Evolutionary conservation across 2,329 filamentous ascomycete species (phyloP).

Genomic region (Periconia digitata): DNA sequence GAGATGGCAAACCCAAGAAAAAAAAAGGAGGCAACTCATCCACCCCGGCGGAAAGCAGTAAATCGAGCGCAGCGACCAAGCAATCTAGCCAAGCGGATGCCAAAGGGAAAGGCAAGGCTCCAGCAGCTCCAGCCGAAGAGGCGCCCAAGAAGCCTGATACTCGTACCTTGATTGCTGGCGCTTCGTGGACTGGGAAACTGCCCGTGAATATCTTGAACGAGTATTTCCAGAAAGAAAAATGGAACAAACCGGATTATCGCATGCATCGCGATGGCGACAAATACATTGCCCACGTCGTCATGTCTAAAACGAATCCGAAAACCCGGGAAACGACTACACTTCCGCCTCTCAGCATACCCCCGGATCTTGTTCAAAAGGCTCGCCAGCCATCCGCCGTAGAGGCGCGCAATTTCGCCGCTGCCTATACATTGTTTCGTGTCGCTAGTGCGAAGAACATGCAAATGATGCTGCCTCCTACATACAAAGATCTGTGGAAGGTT

Average conservation of each 20-base stretch:
- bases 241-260: slow-evolving; percentile 91
- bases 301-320: slow-evolving; percentile 74
- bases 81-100: slow-evolving; percentile 14
- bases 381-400: slow-evolving; percentile 79
- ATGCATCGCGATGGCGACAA: slow-evolving; percentile 77
- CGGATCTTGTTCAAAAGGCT: slow-evolving; percentile 73
- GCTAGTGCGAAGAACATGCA: slow-evolving; percentile 96
- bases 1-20: slow-evolving; percentile 48
- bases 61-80: slow-evolving; percentile 23
- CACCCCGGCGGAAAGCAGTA: slow-evolving; percentile 23
- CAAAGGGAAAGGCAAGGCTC: slow-evolving; percentile 32
- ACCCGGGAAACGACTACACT: slow-evolving; percentile 75
- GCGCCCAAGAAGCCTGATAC: slow-evolving; percentile 62
- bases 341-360: slow-evolving; percentile 79
- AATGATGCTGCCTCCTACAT: slow-evolving; percentile 88
- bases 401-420: slow-evolving; percentile 89
- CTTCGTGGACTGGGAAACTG: slow-evolving; percentile 96
- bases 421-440: slow-evolving; percentile 86
- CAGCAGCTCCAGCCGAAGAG: slow-evolving; percentile 32
- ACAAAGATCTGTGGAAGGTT: slow-evolving; percentile 86
- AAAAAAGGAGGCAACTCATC: slow-evolving; percentile 34
- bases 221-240: slow-evolving; percentile 93
- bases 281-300: slow-evolving; percentile 77
- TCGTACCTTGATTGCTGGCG: slow-evolving; percentile 83
- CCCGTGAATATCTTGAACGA: slow-evolving; percentile 92